Evolutionary conservation across 139 green algal species (phyloP), one percentile per base, ranked within the genome.

Genomic region (Closterium sp.): DNA sequence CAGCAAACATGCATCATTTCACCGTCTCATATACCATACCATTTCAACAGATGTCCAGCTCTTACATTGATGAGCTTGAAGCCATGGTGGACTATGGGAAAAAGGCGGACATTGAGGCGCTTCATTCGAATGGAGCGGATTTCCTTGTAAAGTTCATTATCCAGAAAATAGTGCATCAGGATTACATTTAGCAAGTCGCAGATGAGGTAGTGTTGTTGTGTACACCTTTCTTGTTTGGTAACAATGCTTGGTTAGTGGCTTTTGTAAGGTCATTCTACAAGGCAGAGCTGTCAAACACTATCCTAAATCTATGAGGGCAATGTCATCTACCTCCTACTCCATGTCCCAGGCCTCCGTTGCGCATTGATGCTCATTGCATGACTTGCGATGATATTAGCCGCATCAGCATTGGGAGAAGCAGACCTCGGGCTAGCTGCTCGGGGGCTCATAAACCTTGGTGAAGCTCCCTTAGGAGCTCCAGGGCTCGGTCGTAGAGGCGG

Each of bases 341-440:
- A 73, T 73, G 50, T 24, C 50, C 50, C 50, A 21, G 50, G 50
- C 50, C 50, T 73, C 24, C 50, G 6, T 73, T 38, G 32, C 0
- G 89, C 31, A 91, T 91, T 91, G 38, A 91, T 91, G 38, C 89
- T 91, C 89, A 91, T 91, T 31, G 89, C 89, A 85, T 91, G 89
- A 28, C 89, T 91, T 31, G 89, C 89, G 38, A 91, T 91, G 22
- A 91, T 38, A 7, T 31, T 85, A n/a, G 32, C 89, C 21, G 89
- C 32, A 87, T 91, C 89, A 91, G 89, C 28, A 10, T 73, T 73
- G 50, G 50, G 50, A 73, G 50, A 73, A 11, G 31, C 22, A n/a
- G 22, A 31, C 29, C 89, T 38, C 9, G 89, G 89, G 38, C 89
- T 91, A 1, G 32, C 22, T n/a, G 89, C 21, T 45, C 84, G 89